phyloP scores from a whole-genome alignment of 106 monocot species.

The Phalaenopsis aphrodite region DNA sequence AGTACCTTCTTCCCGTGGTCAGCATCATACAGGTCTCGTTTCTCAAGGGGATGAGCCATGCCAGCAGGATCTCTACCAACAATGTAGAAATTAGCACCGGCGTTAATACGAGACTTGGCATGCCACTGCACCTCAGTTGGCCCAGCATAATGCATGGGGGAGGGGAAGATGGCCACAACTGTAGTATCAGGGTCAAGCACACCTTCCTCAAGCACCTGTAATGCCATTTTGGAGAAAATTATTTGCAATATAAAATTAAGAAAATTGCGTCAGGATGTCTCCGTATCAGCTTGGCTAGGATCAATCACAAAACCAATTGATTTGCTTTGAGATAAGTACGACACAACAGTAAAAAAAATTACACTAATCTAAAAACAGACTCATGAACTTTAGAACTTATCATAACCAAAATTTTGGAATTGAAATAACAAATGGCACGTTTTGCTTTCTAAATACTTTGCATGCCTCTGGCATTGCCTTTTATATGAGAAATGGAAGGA shows the following conservation, averaged over 20 bases:
- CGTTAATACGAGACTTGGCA: conserved; percentile 86
- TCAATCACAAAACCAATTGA: no score
- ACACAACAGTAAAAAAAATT: no score
- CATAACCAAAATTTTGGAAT: not conserved
- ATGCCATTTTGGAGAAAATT: not conserved
- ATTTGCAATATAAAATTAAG: no score
- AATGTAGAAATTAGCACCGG: conserved; percentile 95
- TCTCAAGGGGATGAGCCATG: conserved; percentile 74
- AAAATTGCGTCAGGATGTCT: no score
- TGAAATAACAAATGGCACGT: not conserved
- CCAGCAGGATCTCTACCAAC: conserved; percentile 97
- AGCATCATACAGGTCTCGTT: conserved; percentile 88
- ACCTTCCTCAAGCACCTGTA: conserved; percentile 86
- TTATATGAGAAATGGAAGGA: no score
- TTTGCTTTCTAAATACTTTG: no score
- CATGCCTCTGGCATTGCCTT: no score
- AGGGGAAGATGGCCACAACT: conserved; percentile 87
- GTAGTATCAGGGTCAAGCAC: conserved; percentile 88
- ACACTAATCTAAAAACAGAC: no score
- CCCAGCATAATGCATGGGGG: conserved; percentile 96
- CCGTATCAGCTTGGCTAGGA: no score
- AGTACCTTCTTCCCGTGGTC: conserved; percentile 95
- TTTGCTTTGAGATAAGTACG: no score
- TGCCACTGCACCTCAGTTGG: conserved; percentile 99
- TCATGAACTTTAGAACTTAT: no score